Evolutionary conservation across 1,139 yeast genomes (phyloP).

Genomic region (Debaryomycetaceae sp.): DNA sequence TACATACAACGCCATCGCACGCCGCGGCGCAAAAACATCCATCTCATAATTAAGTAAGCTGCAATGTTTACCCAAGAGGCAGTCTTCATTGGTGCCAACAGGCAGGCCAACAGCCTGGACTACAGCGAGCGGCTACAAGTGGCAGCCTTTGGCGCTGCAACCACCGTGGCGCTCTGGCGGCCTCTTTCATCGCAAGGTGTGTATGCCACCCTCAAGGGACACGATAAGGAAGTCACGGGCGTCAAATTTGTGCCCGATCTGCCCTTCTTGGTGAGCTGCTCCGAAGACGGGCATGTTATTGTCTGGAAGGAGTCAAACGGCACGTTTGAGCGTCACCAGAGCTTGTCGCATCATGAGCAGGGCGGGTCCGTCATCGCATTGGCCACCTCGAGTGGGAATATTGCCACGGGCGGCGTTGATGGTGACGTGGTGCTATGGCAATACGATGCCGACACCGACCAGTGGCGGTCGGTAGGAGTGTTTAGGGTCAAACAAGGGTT

Average conservation of each 20-base stretch:
- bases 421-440: conserved; percentile 57
- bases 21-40: no score
- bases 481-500: conserved; percentile 47
- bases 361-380: conserved; percentile 53
- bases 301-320: conserved; percentile 49
- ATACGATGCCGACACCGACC: conserved; percentile 11
- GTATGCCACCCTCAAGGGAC: conserved; percentile 52
- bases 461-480: conserved; percentile 28
- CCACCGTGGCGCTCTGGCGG: conserved; percentile 71
- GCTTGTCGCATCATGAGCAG: conserved; percentile 32
- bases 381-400: conserved; percentile 26
- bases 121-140: conserved; percentile 33
- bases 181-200: conserved; percentile 52
- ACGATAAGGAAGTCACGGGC: conserved; percentile 52
- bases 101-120: conserved; percentile 66
- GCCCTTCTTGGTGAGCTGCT: conserved; percentile 50
- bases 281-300: conserved; percentile 59
- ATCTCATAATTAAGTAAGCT: no score
- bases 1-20: no score
- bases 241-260: conserved; percentile 52
- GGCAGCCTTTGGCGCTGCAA: conserved; percentile 76
- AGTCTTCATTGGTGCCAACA: conserved; percentile 75
- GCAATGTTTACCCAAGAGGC: conserved; percentile 44
- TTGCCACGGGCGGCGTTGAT: conserved; percentile 64
- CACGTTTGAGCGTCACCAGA: conserved; percentile 25